phyloP scores from a whole-genome alignment of 768 basidiomycete species.

The Strobilomyces echinocephalus region DNA sequence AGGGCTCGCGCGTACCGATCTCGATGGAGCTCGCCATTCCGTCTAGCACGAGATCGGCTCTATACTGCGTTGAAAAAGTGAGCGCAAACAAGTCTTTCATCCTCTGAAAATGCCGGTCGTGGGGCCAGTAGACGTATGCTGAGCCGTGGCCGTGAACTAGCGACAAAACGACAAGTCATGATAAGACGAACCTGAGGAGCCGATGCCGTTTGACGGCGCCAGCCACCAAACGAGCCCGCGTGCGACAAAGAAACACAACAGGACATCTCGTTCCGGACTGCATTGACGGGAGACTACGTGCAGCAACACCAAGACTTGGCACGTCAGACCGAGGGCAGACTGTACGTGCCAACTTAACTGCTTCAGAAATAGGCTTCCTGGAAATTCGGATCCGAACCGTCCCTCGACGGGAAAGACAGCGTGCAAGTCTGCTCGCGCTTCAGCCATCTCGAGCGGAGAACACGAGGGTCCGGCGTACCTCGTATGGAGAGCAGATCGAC shows the following conservation, averaged over 20 bases:
- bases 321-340: conserved; percentile 21
- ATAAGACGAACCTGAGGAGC: conserved; percentile 31
- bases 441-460: neutral
- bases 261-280: conserved; percentile 26
- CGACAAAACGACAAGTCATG: neutral
- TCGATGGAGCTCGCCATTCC: conserved; percentile 29
- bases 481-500: conserved; percentile 19
- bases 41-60: conserved; percentile 36
- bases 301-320: conserved; percentile 23
- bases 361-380: conserved; percentile 32
- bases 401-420: conserved; percentile 12
- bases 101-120: conserved; percentile 34
- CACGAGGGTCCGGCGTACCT: conserved; percentile 7
- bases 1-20: conserved; percentile 23
- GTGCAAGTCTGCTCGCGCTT: conserved; percentile 9
- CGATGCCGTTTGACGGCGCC: conserved; percentile 33
- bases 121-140: conserved; percentile 41
- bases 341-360: conserved; percentile 22
- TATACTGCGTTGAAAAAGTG: conserved; percentile 35
- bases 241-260: conserved; percentile 25
- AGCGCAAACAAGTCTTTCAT: conserved; percentile 36
- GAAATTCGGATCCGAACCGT: conserved; percentile 32
- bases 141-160: neutral
- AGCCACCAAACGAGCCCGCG: conserved; percentile 31
- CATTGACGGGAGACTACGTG: conserved; percentile 12